A percentile compares a stretch with the other conserved stretches of the same genome.
These are phyloP conservation scores for Agrostemma githago DNA, from an alignment of 148 eudicot species.

Conservation along the genomic window DNA sequence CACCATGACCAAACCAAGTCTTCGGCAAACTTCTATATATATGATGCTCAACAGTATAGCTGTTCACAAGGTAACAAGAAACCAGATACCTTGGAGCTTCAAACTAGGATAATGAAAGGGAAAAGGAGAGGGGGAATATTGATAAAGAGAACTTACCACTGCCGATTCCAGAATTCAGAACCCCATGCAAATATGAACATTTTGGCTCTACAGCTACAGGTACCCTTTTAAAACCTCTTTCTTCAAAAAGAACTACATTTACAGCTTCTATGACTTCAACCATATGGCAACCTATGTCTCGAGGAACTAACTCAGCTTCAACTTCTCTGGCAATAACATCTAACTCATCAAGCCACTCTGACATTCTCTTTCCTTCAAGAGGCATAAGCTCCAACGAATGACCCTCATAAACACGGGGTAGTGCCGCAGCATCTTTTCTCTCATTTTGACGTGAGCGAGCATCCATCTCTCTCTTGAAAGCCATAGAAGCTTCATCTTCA, in stretches of 20 bases:
- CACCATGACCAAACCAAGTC: slow-evolving; percentile 82
- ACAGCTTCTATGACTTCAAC: slow-evolving; percentile 87
- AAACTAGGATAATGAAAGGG: neutral
- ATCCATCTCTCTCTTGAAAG: slow-evolving; percentile 67
- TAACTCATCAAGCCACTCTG: slow-evolving; percentile 72
- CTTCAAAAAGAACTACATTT: slow-evolving; percentile 71
- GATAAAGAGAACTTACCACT: slow-evolving; percentile 47
- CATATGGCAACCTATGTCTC: slow-evolving; percentile 90
- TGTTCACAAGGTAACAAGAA: slow-evolving; percentile 36
- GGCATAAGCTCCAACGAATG: slow-evolving; percentile 50
- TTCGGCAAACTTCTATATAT: slow-evolving; percentile 83
- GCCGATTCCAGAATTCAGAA: slow-evolving; percentile 60
- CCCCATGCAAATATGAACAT: slow-evolving; percentile 74
- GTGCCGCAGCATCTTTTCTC: slow-evolving; percentile 36
- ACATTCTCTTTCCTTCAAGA: slow-evolving; percentile 64
- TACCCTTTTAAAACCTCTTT: slow-evolving; percentile 69
- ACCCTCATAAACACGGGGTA: slow-evolving; percentile 36
- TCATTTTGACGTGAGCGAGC: slow-evolving; percentile 46
- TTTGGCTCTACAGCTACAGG: slow-evolving; percentile 64
- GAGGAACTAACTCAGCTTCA: slow-evolving; percentile 66
- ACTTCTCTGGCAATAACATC: slow-evolving; percentile 78
- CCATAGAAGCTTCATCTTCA: slow-evolving; percentile 81
- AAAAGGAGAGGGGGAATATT: slow-evolving; percentile 9
- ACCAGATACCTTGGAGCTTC: neutral
- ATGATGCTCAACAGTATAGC: slow-evolving; percentile 83